Base-by-base conservation (phyloP, 495 filamentous ascomycete species). In the Penicillium mononematosum region DNA sequence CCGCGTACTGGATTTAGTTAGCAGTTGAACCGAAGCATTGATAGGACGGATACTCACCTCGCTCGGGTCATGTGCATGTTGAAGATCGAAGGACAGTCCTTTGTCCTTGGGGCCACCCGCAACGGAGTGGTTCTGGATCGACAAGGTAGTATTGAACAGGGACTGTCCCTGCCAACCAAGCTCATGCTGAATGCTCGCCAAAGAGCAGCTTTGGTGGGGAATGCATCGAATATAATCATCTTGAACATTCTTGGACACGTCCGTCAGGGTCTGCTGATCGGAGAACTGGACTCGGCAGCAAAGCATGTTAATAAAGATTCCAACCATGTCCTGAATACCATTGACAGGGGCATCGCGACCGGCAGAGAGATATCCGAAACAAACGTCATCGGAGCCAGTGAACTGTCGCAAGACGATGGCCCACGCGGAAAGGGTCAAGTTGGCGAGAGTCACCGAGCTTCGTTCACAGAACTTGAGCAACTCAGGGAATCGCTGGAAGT, bases 141-240 rank as follows among this genome's bases (percentile, higher is more conserved):
- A 84, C n/a, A 83, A 66, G 0, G 78, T 78, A 14, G 82, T 84
- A 59, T 85, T 83, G 70, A 83, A 84, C 2, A 85, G 65, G 11
- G 77, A 61, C 55, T 78, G 76, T 17, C 78, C 77, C 45, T 75
- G 67, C 53, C 76, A 62, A 5, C 80, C 76, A 50, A 84, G 70
- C 38, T 80, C 77, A 53, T 84, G 81, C 58, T 85, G 82, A 16
- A 84, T 75, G 31, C 74, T 71, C 3, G 81, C 80, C 20, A 85
- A 68, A 0, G 81, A 81, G 62, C 75, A 81, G 47, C 73, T 76
- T 49, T 83, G 81, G 58, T 80, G 74, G 9, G 74, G 71, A 39
- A 83, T 63, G 53, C 73, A 78, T 38, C 71, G 52, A 11, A 83
- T 66, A 44, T 80, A 80, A 36, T 82, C 77, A 11, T 72, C 70